Evolutionary conservation across 2,329 filamentous ascomycete genomes (phyloP), one percentile per base, ranked within the genome.

Genomic region (Fusarium nematophilum): DNA sequence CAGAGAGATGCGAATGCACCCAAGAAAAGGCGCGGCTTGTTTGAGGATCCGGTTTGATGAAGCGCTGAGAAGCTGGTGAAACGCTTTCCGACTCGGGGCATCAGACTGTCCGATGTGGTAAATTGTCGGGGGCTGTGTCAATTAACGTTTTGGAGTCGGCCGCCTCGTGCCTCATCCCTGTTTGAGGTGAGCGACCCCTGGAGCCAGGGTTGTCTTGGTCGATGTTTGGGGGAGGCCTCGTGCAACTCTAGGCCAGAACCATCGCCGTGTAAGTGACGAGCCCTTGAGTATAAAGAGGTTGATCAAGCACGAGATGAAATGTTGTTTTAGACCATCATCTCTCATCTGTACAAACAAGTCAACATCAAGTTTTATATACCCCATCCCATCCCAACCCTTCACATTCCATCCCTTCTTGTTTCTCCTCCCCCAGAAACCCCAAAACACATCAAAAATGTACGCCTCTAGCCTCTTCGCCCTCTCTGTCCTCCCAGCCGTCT

Each of bases 161-260:
- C 59, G 59, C 50, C 21, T 37, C 39, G 34, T 56, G 59, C 59
- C 44, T 63, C 59, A 63, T 39, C 44, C 54, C 59, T 42, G 59
- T 63, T 64, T 62, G 55, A 60, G 40, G 49, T 45, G 46, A 34
- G 34, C 52, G 21, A 50, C 45, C 42, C 36, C 25, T 36, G 31
- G 30, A 42, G 17, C 9, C 18, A 6, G 6, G 21, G 21, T n/a
- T n/a, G 21, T 21, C 21, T 21, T 21, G 6, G 21, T 6, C 21
- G n/a, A n/a, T n/a, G n/a, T n/a, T n/a, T n/a, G 21, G 21, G 21
- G 21, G 21, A 21, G 21, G 21, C 21, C 21, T 21, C 21, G 21
- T 21, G 21, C 21, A n/a, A n/a, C n/a, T n/a, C n/a, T n/a, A n/a
- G n/a, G n/a, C n/a, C n/a, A n/a, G n/a, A n/a, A n/a, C n/a, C n/a